Evolutionary conservation across 371 early-diverging fungal genomes (phyloP), one percentile per base, ranked within the genome.

Genomic region (Apophysomyces trapeziformis): DNA sequence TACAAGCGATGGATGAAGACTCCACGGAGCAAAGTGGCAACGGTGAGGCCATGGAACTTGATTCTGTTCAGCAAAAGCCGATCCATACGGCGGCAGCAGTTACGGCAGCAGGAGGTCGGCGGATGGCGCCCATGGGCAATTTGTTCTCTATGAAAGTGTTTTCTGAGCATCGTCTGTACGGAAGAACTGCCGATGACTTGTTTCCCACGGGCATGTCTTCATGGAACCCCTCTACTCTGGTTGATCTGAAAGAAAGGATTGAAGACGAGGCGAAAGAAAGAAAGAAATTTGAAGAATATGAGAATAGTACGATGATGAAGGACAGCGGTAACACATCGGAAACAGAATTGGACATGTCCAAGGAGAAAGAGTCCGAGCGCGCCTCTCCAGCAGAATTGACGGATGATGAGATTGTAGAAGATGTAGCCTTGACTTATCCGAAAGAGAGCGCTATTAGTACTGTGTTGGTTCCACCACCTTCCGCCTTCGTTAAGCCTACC

Each of bases 61-160:
- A 54, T 12, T 13, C 45, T 66, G 74, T 41, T 7, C 67, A 38
- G 11, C 74, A 77, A 38, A 63, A 68, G 18, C 71, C 68, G 2
- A 75, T 79, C n/a, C 78, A 76, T 39, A 83, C 77, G 11, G 74
- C 80, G 43, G 83, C 83, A 6, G 80, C 83, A n/a, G 77, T 80
- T 0, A 76, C 75, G 1, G 69, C 78, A 1, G 78, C 80, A 11
- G 78, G 80, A 1, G 80, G 79, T 45, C 70, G 72, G 18, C 63
- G 64, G 26, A 61, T 76, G 32, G 74, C 70, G 9, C 78, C 78
- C 9, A 78, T 80, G 69, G 60, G 58, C 8, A 80, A 80, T 11
- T 66, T 83, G 16, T 83, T 83, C 50, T 62, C 74, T 0, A 80
- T 83, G 73, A 80, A 80, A 39, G 71, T 80, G 3, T 75, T 78